Evolutionary conservation across 2,329 filamentous ascomycete species (phyloP).

Genomic region (Fusarium setosum): DNA sequence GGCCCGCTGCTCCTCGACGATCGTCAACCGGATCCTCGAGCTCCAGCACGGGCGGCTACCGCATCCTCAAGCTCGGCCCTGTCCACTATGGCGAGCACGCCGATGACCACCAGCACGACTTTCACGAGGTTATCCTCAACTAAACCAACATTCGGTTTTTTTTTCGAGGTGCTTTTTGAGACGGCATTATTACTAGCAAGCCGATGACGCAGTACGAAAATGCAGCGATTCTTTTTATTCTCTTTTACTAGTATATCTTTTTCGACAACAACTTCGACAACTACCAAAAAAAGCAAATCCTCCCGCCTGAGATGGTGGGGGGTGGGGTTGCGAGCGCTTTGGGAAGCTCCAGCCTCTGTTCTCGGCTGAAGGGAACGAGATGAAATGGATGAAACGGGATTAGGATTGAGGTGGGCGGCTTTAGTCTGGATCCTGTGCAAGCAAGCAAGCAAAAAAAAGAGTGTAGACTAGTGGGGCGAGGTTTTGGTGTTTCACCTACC

Average conservation of each 20-base stretch:
- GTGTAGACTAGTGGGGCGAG: slow-evolving; percentile 28
- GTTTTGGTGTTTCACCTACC: slow-evolving; percentile 8
- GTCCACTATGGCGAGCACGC: slow-evolving; percentile 72
- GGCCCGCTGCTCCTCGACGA: slow-evolving; percentile 54
- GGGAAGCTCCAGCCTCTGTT: slow-evolving; percentile 22
- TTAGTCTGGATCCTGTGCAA: slow-evolving; percentile 42
- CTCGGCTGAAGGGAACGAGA: slow-evolving; percentile 41
- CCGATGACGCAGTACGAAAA: slow-evolving; percentile 17
- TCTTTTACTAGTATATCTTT: slow-evolving; percentile 5
- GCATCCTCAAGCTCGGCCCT: slow-evolving; percentile 72
- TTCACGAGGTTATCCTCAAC: slow-evolving; percentile 59
- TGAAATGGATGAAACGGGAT: slow-evolving; percentile 33
- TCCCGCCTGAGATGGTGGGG: slow-evolving; percentile 9
- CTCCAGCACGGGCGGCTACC: slow-evolving; percentile 51
- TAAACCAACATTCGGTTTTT: slow-evolving; percentile 35
- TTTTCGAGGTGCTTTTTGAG: slow-evolving; percentile 4
- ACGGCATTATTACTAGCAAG: slow-evolving; percentile 6
- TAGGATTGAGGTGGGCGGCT: slow-evolving; percentile 43
- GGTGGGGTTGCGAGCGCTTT: slow-evolving; percentile 10
- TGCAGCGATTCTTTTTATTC: slow-evolving; percentile 25
- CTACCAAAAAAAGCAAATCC: slow-evolving; percentile 4
- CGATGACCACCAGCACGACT: slow-evolving; percentile 68
- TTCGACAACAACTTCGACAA: background rate
- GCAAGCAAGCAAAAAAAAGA: slow-evolving; percentile 6
- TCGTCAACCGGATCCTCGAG: slow-evolving; percentile 56